Base-by-base conservation (phyloP, 148 eudicot species). In the Vaccinium macrocarpon region DNA sequence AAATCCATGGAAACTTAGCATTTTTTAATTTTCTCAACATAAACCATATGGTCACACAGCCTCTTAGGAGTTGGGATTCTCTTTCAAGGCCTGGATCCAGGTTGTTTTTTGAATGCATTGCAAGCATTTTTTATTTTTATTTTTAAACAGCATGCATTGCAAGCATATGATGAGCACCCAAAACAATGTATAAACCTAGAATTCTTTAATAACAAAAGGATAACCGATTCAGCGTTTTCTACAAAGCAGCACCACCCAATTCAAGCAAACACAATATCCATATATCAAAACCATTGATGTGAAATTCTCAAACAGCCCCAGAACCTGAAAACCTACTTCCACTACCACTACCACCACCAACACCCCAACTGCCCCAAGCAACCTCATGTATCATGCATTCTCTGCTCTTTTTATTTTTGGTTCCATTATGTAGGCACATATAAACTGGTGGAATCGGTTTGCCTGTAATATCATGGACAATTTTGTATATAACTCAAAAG, bases 251-350 rank as follows among this genome's bases (percentile, higher is more conserved):
- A 1, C 15, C 61, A 15, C 59, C 52, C 18, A 52, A 51, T 23
- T 59, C 52, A 78, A 35, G 38, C 27, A 78, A 81, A 70, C 74
- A 50, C 49, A 53, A 53, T 29, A 78, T 76, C 64, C 42, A 53
- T 51, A 25, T 8, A 14, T 52, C 27, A 23, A 27, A 68, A 68
- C 12, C 73, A 68, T 4, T 0, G 18, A 27, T 27, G 18, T 55
- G 73, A 68, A 59, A 64, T 23, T 23, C 23, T 64, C 27, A 21
- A 6, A 5, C 6, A 21, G 21, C 10, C 10, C 66, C 10, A 35
- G 46, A 42, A 42, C 46, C 46, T 42, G 46, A 42, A 42, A 52
- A 14, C 55, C 55, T 13, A 10, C 55, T 2, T 2, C 55, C 55
- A 10, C 55, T 1, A 52, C 11, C 55, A 9, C 55, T 15, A 32